Conservation (phyloP, 179 eudicot genomes). For the Silene noctiflora region DNA sequence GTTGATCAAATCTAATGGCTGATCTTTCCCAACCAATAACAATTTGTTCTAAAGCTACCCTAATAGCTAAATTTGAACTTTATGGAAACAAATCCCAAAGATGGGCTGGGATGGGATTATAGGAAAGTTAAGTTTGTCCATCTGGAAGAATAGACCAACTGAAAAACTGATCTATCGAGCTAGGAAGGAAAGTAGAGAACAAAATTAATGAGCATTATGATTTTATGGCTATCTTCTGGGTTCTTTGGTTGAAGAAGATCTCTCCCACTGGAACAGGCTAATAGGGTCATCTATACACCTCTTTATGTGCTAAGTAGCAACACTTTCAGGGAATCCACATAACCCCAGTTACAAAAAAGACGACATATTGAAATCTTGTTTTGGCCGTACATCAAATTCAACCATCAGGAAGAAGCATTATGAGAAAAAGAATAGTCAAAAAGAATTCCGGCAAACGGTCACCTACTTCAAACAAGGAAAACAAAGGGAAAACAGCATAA, state of each 20-base stretch:
- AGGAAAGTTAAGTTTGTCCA: not conserved
- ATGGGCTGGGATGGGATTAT: not conserved
- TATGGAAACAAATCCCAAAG: not conserved
- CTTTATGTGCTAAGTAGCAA: not conserved
- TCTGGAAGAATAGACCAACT: not conserved
- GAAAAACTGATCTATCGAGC: not conserved
- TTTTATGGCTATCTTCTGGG: not conserved
- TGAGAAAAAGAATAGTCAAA: no score
- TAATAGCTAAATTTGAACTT: not conserved
- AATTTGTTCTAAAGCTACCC: not conserved
- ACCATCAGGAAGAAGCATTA: no score
- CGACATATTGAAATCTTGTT: not conserved
- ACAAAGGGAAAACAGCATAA: not conserved
- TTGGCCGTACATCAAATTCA: no score
- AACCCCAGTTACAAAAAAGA: not conserved
- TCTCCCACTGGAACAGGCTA: not conserved
- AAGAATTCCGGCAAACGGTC: no score
- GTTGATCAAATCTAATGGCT: not conserved
- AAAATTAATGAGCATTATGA: not conserved
- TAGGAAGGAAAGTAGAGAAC: not conserved
- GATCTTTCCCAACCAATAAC: not conserved
- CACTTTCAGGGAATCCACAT: not conserved
- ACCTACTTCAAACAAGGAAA: no score
- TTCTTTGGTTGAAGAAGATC: not conserved
- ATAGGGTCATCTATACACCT: not conserved